These are phyloP conservation scores for Moniliophthora roreri DNA, from an alignment of 1,284 basidiomycete species.

Conservation along the genomic window DNA sequence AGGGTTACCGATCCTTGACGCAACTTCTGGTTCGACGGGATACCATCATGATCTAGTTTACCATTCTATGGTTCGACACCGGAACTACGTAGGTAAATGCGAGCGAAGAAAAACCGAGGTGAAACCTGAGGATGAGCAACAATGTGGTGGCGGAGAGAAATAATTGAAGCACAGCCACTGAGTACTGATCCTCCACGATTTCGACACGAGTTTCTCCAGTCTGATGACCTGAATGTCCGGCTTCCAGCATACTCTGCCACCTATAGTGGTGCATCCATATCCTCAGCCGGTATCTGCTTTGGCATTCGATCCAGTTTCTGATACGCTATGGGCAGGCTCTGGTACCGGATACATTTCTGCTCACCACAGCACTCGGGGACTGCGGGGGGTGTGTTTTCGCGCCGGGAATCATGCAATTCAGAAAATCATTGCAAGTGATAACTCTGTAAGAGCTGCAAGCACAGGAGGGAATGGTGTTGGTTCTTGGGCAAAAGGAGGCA, in stretches of 20 bases:
- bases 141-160: no score
- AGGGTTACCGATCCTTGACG: no score
- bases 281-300: constrained; percentile 68
- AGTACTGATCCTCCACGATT: no score
- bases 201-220: no score
- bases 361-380: constrained; percentile 66
- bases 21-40: no score
- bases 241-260: constrained; percentile 14
- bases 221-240: constrained; percentile 12
- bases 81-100: no score
- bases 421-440: constrained; percentile 74
- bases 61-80: no score
- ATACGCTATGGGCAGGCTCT: constrained; percentile 87
- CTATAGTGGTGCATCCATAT: constrained; percentile 26
- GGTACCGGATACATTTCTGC: constrained; percentile 74
- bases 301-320: constrained; percentile 87
- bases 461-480: constrained; percentile 62
- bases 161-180: no score
- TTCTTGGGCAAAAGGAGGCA: constrained; percentile 78
- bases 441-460: constrained; percentile 67
- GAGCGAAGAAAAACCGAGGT: no score
- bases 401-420: constrained; percentile 66
- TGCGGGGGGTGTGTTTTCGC: constrained; percentile 78
- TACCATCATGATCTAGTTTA: no score
- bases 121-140: no score